Conservation (phyloP, 805 yeast species). For the Teunomyces cretensis region DNA sequence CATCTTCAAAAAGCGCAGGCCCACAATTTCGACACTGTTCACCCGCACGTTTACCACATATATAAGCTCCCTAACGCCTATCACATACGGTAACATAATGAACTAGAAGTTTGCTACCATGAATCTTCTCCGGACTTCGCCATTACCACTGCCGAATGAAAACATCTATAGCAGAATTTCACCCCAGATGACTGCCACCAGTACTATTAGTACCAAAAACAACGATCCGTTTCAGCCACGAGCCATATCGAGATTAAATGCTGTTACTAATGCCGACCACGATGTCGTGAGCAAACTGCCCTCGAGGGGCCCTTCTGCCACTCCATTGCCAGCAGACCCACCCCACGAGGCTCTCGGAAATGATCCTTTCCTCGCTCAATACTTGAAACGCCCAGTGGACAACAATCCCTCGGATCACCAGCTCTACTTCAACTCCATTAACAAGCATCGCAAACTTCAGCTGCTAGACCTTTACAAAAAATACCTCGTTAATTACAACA, state of each 20-base stretch:
- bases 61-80: background rate
- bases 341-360: background rate
- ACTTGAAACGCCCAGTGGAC: constrained; percentile 15
- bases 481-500: constrained; percentile 14
- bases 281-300: background rate
- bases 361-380: constrained; percentile 23
- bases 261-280: background rate
- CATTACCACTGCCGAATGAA: constrained; percentile 13
- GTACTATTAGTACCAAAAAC: background rate
- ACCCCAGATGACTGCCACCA: constrained; percentile 8
- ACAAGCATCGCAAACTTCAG: constrained; percentile 16
- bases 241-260: background rate
- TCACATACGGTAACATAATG: background rate
- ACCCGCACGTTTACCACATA: background rate
- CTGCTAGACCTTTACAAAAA: constrained; percentile 24
- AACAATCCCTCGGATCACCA: constrained; percentile 15
- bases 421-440: constrained; percentile 18
- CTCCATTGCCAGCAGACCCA: background rate
- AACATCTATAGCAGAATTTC: constrained; percentile 8
- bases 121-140: constrained; percentile 9
- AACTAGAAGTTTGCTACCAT: background rate
- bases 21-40: background rate
- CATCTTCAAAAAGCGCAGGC: background rate
- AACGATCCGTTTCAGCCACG: background rate
- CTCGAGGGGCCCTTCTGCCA: background rate